Percentiles rank a stretch among this genome's conserved stretches.
These are phyloP conservation scores for Schizonepeta tenuifolia DNA, from an alignment of 257 asterid species.

Conservation along the genomic window DNA sequence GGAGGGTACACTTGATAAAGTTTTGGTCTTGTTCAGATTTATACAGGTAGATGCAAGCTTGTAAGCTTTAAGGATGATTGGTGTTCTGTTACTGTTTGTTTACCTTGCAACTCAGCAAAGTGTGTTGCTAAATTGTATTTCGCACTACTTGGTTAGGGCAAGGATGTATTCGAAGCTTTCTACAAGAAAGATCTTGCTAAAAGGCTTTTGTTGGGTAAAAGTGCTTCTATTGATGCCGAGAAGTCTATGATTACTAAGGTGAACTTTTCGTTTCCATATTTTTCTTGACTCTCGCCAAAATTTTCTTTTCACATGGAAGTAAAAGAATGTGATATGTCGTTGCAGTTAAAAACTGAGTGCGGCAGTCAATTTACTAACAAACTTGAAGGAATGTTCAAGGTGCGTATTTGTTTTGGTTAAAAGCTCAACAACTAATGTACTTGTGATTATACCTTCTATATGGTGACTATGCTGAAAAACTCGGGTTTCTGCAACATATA, in stretches of 20 bases:
- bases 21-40: constrained; percentile 90
- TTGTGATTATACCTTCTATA: constrained; percentile 5
- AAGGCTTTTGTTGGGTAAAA: constrained; percentile 89
- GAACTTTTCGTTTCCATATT: constrained; percentile 32
- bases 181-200: constrained; percentile 81
- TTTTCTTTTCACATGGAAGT: constrained; percentile 25
- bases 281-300: background rate
- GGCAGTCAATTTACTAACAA: constrained; percentile 99
- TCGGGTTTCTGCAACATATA: background rate
- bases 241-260: constrained; percentile 87
- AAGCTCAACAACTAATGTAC: constrained; percentile 21
- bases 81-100: background rate
- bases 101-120: constrained; percentile 2
- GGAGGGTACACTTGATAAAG: constrained; percentile 97
- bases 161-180: constrained; percentile 71
- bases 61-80: background rate
- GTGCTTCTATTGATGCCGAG: constrained; percentile 98
- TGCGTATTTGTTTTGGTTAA: constrained; percentile 33
- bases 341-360: constrained; percentile 96
- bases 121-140: constrained; percentile 3
- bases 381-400: constrained; percentile 99
- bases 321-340: constrained; percentile 33
- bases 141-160: constrained; percentile 45
- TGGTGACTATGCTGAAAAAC: background rate
- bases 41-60: constrained; percentile 65